Percentiles rank a stretch among this genome's conserved stretches.
Conservation (phyloP, 1,284 basidiomycete genomes). For the Irpex lacteus region DNA sequence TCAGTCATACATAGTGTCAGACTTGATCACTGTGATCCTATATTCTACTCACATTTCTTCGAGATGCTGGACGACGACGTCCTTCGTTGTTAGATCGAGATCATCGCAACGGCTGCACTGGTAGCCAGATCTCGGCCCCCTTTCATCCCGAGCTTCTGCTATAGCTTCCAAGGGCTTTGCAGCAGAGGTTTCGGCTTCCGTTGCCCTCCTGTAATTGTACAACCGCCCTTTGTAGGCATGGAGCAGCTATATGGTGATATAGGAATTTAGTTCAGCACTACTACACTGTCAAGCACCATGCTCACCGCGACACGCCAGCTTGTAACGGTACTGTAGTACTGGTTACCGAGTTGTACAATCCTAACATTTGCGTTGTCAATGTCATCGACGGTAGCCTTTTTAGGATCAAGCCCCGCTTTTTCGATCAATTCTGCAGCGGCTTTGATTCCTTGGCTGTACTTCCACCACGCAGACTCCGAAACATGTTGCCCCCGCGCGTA, state of each 20-base stretch:
- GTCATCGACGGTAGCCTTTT: not conserved
- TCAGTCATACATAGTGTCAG: not conserved
- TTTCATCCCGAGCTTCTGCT: not conserved
- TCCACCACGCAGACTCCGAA: not conserved
- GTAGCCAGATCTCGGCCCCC: not conserved
- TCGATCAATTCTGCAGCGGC: not conserved
- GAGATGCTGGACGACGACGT: not conserved
- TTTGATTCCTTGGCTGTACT: not conserved
- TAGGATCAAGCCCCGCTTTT: not conserved
- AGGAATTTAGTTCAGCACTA: not conserved
- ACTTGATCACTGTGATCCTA: not conserved
- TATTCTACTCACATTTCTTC: not conserved
- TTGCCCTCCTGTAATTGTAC: not conserved
- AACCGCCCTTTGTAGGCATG: not conserved
- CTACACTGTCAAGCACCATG: not conserved
- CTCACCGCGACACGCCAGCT: not conserved
- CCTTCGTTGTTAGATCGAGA: not conserved
- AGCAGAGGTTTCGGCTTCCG: not conserved
- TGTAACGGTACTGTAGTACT: not conserved
- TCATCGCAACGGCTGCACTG: not conserved
- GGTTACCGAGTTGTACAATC: not conserved
- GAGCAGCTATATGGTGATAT: not conserved
- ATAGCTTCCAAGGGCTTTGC: not conserved
- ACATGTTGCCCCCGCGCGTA: not conserved
- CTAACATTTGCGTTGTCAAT: not conserved